Conservation (phyloP, 192 early-diverging fungal species). For the Linnemannia hyalina region DNA sequence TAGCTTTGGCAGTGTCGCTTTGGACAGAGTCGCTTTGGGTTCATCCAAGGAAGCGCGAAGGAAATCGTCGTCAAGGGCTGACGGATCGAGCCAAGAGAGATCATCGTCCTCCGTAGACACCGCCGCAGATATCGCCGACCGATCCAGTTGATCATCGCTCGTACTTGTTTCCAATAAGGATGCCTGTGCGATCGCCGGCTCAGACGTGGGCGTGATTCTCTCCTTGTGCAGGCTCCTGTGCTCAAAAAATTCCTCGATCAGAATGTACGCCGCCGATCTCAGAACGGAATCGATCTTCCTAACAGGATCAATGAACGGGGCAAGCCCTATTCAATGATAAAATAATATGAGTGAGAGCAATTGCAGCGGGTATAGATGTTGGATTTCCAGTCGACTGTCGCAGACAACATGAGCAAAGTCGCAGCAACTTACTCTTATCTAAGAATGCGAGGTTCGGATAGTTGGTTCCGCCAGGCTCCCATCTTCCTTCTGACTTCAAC, state of each 20-base stretch:
- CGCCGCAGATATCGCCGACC: not conserved
- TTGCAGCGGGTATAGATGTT: not conserved
- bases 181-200: not conserved
- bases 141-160: not conserved
- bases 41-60: conserved; percentile 6
- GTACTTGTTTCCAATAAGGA: not conserved
- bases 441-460: conserved; percentile 22
- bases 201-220: not conserved
- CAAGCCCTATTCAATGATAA: conserved; percentile 20
- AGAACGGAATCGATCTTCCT: conserved; percentile 9
- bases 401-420: not conserved
- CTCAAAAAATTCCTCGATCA: conserved; percentile 26
- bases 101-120: conserved; percentile 11
- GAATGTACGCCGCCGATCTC: conserved; percentile 12
- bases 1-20: not conserved
- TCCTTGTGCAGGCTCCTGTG: not conserved
- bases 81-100: conserved; percentile 32
- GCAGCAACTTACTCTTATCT: conserved; percentile 28
- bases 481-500: not conserved
- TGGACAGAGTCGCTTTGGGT: not conserved
- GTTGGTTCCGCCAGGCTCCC: too few species aligned
- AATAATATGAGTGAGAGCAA: not conserved
- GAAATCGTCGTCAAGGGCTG: conserved; percentile 21
- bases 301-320: conserved; percentile 11
- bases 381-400: not conserved